A percentile compares a stretch with the other conserved stretches of the same genome.
Evolutionary conservation across 2,329 filamentous ascomycete species (phyloP).

Genomic region (Trichoderma aggressivum): DNA sequence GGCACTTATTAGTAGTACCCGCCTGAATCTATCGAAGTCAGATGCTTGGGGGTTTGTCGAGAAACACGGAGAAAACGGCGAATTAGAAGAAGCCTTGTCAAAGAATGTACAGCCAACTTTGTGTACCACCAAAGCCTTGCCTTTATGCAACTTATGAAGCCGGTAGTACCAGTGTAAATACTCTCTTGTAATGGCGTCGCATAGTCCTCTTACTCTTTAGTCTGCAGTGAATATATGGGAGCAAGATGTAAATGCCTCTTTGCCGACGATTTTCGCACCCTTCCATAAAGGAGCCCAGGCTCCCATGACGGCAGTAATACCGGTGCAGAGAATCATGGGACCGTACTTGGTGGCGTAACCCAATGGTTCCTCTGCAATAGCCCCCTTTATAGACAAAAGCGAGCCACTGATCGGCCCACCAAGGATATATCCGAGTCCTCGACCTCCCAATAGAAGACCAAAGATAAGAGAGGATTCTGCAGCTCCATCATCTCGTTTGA

Average conservation of each 20-base stretch:
- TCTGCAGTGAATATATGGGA: neutral
- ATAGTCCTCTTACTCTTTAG: neutral
- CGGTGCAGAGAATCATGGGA: constrained; percentile 34
- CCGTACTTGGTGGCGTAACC: constrained; percentile 33
- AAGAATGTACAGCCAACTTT: neutral
- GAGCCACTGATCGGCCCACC: constrained; percentile 53
- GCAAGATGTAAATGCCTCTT: neutral
- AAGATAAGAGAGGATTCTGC: constrained; percentile 54
- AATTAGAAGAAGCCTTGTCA: neutral
- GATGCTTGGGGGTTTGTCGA: neutral
- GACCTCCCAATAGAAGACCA: constrained; percentile 53
- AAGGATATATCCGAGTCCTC: constrained; percentile 59
- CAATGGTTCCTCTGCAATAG: constrained; percentile 27
- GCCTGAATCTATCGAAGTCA: too few species aligned
- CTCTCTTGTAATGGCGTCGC: neutral
- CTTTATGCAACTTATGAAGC: neutral
- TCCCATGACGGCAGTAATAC: constrained; percentile 30
- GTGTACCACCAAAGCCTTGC: neutral
- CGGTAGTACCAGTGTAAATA: neutral
- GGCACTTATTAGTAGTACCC: too few species aligned
- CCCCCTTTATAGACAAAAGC: constrained; percentile 26
- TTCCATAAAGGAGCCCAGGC: constrained; percentile 39
- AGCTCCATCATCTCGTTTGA: constrained; percentile 25
- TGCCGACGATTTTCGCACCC: neutral
- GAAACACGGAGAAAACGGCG: neutral